Base-by-base conservation (phyloP, 192 early-diverging fungal species). In the Dispira simplex region DNA sequence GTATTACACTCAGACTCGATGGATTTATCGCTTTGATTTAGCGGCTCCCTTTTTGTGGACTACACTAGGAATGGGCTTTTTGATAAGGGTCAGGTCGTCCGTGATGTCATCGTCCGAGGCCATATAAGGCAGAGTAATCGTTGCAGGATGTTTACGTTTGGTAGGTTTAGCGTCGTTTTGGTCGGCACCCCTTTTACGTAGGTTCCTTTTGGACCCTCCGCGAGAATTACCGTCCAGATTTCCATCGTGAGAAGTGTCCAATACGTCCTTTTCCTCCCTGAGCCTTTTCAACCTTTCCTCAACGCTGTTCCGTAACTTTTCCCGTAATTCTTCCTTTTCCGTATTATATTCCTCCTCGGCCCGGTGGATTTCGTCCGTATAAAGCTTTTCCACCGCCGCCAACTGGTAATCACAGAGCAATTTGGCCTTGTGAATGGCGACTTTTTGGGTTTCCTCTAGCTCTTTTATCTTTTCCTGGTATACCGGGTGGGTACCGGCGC, bases 231-330 rank as follows among this genome's bases (percentile, higher is more conserved):
- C 28, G n/a, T 77, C 76, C 3, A 27, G 43, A 43, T 10, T 32
- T 10, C 23, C 77, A 83, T 77, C 82, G 68, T 76, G 77, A n/a
- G 73, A 65, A 16, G 89, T 76, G 66, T 90, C 90, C 76, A 88
- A 73, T 67, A 82, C 88, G 62, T 92, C 92, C 65, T 86, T 86
- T 53, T 95, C 92, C 54, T 95, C 92, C 21, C 79, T 79, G 46
- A 92, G 69, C 48, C 85, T 85, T 44, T 79, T 72, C 63, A 86
- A 84, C 48, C 84, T 83, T 26, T 85, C 85, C 63, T 95, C 92
- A 39, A 95, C 79, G 18, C 78, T 81, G 21, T 75, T 73, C 59
- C 90, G 76, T 68, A 95, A 82, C 68, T 82, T 83, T 32, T 91
- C 88, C 46, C 81, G 75, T 18, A 92, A 63, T 4, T 77, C 79